Evolutionary conservation across 306 rosid genomes (phyloP).

Genomic region (Gynostemma pentaphyllum): DNA sequence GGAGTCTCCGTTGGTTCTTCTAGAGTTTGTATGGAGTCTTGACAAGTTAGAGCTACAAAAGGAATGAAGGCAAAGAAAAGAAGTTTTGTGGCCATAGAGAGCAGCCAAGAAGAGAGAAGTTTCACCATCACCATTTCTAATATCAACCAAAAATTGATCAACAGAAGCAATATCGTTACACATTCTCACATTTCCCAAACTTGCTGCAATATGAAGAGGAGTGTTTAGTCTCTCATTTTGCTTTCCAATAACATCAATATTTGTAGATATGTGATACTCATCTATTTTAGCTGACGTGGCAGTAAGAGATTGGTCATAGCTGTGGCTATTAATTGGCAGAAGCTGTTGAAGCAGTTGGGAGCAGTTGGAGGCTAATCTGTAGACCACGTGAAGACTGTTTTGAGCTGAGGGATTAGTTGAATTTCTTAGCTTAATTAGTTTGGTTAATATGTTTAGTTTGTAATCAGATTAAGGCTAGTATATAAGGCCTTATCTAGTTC

Average conservation of each 20-base stretch:
- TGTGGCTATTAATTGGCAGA: too few species aligned
- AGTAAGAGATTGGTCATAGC: too few species aligned
- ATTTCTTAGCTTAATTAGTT: too few species aligned
- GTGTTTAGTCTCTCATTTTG: conserved; percentile 18
- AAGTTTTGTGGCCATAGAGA: conserved; percentile 19
- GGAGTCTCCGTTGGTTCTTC: conserved; percentile 32
- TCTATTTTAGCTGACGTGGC: too few species aligned
- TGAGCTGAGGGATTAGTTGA: too few species aligned
- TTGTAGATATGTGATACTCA: too few species aligned
- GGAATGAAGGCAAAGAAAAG: conserved; percentile 25
- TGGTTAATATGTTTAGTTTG: too few species aligned
- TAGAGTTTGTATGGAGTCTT: background rate
- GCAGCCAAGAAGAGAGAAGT: conserved; percentile 48
- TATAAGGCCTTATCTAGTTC: too few species aligned
- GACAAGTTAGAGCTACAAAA: background rate
- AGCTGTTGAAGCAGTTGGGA: too few species aligned
- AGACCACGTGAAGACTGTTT: too few species aligned
- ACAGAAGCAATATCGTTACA: background rate
- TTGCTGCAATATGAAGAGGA: conserved; percentile 42
- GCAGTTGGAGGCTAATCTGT: too few species aligned
- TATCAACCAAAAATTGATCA: background rate
- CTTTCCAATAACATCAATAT: background rate
- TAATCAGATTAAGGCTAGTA: too few species aligned
- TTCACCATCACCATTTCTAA: conserved; percentile 22
- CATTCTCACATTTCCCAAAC: conserved; percentile 14